Conservation (phyloP, 768 basidiomycete genomes). For the Gloeophyllum trabeum region DNA sequence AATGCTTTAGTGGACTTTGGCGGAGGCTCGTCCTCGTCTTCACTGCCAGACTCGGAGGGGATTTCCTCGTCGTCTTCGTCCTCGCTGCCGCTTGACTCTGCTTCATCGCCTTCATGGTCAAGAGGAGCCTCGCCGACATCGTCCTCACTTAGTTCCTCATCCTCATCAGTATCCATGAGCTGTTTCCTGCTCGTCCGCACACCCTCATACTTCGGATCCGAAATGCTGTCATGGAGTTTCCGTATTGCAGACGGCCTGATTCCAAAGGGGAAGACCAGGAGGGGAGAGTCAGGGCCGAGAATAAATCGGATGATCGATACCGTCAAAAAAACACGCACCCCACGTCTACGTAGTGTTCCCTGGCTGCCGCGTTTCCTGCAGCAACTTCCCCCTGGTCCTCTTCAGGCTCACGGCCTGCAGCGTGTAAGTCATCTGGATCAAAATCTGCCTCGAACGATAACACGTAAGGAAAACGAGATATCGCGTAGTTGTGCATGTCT, state of each 20-base stretch:
- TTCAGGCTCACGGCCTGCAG: constrained; percentile 33
- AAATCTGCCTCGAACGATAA: constrained; percentile 32
- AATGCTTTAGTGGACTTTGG: constrained; percentile 5
- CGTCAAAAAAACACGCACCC: constrained; percentile 39
- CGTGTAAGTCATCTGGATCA: constrained; percentile 61
- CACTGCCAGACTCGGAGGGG: constrained; percentile 7
- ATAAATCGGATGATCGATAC: background rate
- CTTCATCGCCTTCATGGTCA: constrained; percentile 4
- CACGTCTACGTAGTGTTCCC: constrained; percentile 80
- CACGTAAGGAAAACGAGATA: constrained; percentile 4
- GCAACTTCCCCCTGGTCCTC: constrained; percentile 18
- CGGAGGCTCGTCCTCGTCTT: constrained; percentile 11
- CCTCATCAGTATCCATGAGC: constrained; percentile 22
- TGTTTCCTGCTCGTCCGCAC: constrained; percentile 50
- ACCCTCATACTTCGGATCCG: constrained; percentile 75
- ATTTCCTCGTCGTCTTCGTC: constrained; percentile 11
- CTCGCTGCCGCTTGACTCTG: constrained; percentile 11
- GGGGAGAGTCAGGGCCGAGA: constrained; percentile 1
- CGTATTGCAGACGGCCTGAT: constrained; percentile 60
- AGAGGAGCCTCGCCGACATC: constrained; percentile 8
- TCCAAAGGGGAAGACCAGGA: background rate
- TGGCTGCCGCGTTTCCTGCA: constrained; percentile 23
- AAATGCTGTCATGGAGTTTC: constrained; percentile 48
- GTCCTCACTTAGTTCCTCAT: constrained; percentile 14
- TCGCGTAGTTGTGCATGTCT: constrained; percentile 1